Conservation (phyloP, 2,329 filamentous ascomycete species). For the Trichophyton mentagrophytes region DNA sequence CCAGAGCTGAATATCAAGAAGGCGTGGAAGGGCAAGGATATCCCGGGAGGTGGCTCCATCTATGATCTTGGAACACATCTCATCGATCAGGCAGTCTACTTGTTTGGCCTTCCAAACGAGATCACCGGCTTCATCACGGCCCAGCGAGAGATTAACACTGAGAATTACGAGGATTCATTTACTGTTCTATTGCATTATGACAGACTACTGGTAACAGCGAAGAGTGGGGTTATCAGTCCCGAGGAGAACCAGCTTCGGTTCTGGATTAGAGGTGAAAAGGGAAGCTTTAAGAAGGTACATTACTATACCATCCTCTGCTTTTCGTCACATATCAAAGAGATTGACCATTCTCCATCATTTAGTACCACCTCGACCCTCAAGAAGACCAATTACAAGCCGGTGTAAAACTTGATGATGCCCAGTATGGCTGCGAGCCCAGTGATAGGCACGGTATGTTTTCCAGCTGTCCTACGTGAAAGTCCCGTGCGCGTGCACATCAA, state of each 20-base stretch:
- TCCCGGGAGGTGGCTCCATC: slow-evolving; percentile 54
- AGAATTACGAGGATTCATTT: slow-evolving; percentile 37
- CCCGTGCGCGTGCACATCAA: not conserved
- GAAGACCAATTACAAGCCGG: slow-evolving; percentile 61
- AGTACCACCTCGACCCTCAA: slow-evolving; percentile 54
- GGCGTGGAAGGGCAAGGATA: slow-evolving; percentile 54
- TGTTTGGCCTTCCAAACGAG: slow-evolving; percentile 55
- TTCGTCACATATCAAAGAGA: not conserved
- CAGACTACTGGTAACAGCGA: slow-evolving; percentile 54
- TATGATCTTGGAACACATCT: slow-evolving; percentile 68
- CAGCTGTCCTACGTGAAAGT: not conserved
- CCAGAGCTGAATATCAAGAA: slow-evolving; percentile 38
- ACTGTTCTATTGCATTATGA: slow-evolving; percentile 56
- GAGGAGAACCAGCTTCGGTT: slow-evolving; percentile 59
- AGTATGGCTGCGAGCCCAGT: slow-evolving; percentile 52
- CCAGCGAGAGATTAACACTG: slow-evolving; percentile 48
- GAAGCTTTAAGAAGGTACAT: slow-evolving; percentile 58
- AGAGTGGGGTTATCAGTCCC: slow-evolving; percentile 55
- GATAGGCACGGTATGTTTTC: slow-evolving; percentile 40
- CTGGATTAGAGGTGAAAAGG: slow-evolving; percentile 64
- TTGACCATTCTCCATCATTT: not conserved
- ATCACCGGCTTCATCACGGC: slow-evolving; percentile 57
- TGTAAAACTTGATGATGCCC: slow-evolving; percentile 45
- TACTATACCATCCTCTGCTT: not conserved
- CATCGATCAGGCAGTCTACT: slow-evolving; percentile 58